A percentile compares a stretch with the other conserved stretches of the same genome.
Evolutionary conservation across 2,329 filamentous ascomycete genomes (phyloP).

Genomic region (Stagonosporopsis chrysanthemi): DNA sequence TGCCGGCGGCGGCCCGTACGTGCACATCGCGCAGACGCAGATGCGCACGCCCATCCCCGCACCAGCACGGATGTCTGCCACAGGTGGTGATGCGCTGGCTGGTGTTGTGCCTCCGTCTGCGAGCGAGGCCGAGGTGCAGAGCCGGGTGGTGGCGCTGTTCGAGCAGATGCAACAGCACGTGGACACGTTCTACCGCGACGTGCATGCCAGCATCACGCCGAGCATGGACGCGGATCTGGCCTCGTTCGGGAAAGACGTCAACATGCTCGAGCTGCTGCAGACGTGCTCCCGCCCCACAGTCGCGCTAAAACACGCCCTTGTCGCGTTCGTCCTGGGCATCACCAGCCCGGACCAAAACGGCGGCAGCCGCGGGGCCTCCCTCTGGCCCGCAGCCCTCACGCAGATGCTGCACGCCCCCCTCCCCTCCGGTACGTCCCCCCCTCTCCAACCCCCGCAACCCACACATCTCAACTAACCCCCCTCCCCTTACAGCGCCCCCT

Average conservation of each 20-base stretch:
- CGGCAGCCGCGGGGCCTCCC: conserved; percentile 19
- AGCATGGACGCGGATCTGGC: conserved; percentile 43
- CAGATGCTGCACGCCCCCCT: background rate
- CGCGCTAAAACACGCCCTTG: conserved; percentile 43
- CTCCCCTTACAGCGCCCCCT: conserved; percentile 11
- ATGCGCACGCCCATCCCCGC: conserved; percentile 14
- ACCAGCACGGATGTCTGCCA: conserved; percentile 6
- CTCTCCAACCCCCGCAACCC: too few species aligned
- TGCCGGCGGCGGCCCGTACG: conserved; percentile 30
- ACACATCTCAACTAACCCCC: background rate
- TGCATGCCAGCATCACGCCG: conserved; percentile 44
- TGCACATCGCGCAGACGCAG: conserved; percentile 38
- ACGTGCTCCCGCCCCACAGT: conserved; percentile 34
- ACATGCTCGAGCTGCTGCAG: conserved; percentile 39
- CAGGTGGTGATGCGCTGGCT: conserved; percentile 26
- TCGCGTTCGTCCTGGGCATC: conserved; percentile 34
- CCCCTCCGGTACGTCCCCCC: background rate
- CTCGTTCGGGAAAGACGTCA: conserved; percentile 33
- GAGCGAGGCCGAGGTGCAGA: conserved; percentile 32
- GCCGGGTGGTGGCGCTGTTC: conserved; percentile 35
- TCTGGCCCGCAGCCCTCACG: conserved; percentile 39
- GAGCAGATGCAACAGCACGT: conserved; percentile 38
- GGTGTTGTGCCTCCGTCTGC: conserved; percentile 36
- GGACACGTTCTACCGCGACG: conserved; percentile 45
- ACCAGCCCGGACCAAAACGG: conserved; percentile 22